Conservation (phyloP, 495 filamentous ascomycete species). For the Baudoinia panamericana region DNA sequence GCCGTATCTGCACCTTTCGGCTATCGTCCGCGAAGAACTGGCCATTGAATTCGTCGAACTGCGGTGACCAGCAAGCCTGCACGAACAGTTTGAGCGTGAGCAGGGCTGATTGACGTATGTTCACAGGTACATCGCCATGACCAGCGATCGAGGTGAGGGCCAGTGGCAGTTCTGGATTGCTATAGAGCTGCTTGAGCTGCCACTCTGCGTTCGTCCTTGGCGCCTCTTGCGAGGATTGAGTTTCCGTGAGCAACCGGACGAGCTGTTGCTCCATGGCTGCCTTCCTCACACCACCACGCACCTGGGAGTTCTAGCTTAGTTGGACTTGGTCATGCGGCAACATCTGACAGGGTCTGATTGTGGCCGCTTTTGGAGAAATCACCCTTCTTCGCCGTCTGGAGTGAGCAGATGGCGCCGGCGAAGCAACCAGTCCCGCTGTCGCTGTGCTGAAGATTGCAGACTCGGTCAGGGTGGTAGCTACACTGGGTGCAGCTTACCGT, state of each 20-base stretch:
- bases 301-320: too few species aligned
- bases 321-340: slow-evolving; percentile 3
- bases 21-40: slow-evolving; percentile 46
- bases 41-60: slow-evolving; percentile 55
- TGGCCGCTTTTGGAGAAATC: too few species aligned
- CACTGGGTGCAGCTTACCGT: too few species aligned
- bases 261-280: slow-evolving; percentile 71
- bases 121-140: slow-evolving; percentile 52
- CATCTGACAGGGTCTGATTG: too few species aligned
- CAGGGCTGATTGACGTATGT: slow-evolving; percentile 72
- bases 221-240: slow-evolving; percentile 54
- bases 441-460: too few species aligned
- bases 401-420: too few species aligned
- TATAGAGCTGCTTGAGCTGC: slow-evolving; percentile 53
- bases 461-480: too few species aligned
- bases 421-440: too few species aligned
- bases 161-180: slow-evolving; percentile 62
- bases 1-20: slow-evolving; percentile 59
- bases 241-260: slow-evolving; percentile 63
- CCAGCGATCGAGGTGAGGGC: slow-evolving; percentile 52
- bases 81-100: slow-evolving; percentile 71
- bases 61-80: slow-evolving; percentile 59
- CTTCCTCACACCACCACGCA: too few species aligned
- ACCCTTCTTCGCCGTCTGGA: too few species aligned
- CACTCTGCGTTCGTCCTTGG: slow-evolving; percentile 69